These are phyloP conservation scores for Lathyrus sativus DNA, from an alignment of 306 rosid species.

Conservation along the genomic window DNA sequence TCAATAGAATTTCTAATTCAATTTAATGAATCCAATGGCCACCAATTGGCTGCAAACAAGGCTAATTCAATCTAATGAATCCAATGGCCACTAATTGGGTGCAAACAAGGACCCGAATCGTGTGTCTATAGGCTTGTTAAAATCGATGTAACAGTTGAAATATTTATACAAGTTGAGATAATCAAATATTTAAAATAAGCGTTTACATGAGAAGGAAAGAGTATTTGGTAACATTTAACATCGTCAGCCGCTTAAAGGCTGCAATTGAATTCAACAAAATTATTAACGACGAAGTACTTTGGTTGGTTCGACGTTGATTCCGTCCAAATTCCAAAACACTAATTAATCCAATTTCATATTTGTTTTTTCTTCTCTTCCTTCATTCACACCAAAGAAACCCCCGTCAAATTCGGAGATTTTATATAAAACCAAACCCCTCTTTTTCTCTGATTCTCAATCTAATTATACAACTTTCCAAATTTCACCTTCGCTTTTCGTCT, in stretches of 20 bases:
- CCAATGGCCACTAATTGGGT: too few relatives aligned
- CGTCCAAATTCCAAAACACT: slow-evolving; percentile 2
- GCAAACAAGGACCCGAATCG: too few relatives aligned
- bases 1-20: too few relatives aligned
- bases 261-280: not conserved
- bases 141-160: too few relatives aligned
- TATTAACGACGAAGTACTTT: not conserved
- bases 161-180: too few relatives aligned
- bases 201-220: not conserved
- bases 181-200: too few relatives aligned
- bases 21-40: too few relatives aligned
- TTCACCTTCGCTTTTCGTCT: slow-evolving; percentile 22
- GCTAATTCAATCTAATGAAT: too few relatives aligned
- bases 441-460: slow-evolving; percentile 24
- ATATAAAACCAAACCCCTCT: slow-evolving; percentile 18
- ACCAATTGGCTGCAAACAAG: too few relatives aligned
- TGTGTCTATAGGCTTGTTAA: too few relatives aligned
- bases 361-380: slow-evolving; percentile 12
- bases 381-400: slow-evolving; percentile 35
- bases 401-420: slow-evolving; percentile 67
- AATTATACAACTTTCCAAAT: slow-evolving; percentile 34
- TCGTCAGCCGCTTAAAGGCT: slow-evolving; percentile 8
- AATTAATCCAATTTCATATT: not conserved
- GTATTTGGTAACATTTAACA: not conserved
- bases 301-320: slow-evolving; percentile 20